Base-by-base conservation (phyloP, 306 rosid species). In the Castanea sativa region DNA sequence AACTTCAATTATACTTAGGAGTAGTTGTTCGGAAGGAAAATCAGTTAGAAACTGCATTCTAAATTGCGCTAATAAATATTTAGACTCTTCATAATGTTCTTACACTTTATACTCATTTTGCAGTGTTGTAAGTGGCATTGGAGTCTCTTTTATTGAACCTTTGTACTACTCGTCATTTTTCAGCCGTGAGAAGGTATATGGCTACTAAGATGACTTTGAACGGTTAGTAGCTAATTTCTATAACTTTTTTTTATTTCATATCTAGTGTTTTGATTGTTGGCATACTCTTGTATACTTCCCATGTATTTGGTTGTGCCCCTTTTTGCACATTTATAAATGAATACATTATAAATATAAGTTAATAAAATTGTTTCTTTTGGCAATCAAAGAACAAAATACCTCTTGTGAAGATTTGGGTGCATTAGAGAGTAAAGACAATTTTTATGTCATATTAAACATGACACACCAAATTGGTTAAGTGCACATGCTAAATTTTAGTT, bases 161-260 rank as follows among this genome's bases (percentile, higher is more conserved):
- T 35, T 77, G 84, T 29, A 77, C 80, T 83, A 86, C 78, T 82
- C 96, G 53, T 87, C 94, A 41, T 89, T 89, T 89, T 92, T 92
- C 87, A 88, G 57, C 73, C 97, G 93, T 23, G 96, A 92, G 82
- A 88, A 73, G 92, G 82, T 85, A 77, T 82, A 86, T 84, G 98
- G 94, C 79, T 94, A 90, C 73, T 76, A 97, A 19, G 98, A 94
- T 81, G 98, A 94, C 88, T 94, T 94, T 81, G 96, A 94, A 89
- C 85, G 98, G 98, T 88, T 30, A 71, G 92, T 85, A 29, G 61
- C 63, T 60, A 14, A 64, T 45, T 73, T 76, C 11, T 35, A 32
- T n/a, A 71, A 69, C 64, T n/a, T 20, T 20, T 55, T n/a, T 52
- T 35, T 55, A 38, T 57, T 1, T 49, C 20, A 2, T 15, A 18